Conservation (phyloP, 176 grass and related monocot genomes). For the Carex parvula region DNA sequence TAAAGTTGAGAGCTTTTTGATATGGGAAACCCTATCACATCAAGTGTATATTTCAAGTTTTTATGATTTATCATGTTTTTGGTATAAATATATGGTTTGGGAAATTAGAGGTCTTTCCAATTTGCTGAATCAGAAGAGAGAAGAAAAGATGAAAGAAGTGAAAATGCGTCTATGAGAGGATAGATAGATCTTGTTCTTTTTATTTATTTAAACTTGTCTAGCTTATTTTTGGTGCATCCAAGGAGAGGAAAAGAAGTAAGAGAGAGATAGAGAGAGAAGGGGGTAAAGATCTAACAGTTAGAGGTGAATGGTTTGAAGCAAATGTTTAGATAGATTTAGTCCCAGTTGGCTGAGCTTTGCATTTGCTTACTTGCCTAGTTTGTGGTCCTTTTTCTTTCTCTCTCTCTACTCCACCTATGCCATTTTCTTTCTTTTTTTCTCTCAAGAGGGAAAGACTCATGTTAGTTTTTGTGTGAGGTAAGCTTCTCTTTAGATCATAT, state of each 20-base stretch:
- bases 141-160: constrained; percentile 16
- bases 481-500: constrained; percentile 30
- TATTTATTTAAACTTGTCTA: constrained; percentile 19
- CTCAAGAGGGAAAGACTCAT: constrained; percentile 29
- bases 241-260: constrained; percentile 26
- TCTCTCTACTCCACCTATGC: constrained; percentile 11
- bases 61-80: constrained; percentile 21
- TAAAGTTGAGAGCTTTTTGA: background rate
- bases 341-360: constrained; percentile 30
- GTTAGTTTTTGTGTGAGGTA: constrained; percentile 34
- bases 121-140: constrained; percentile 19
- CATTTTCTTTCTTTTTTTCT: constrained; percentile 36
- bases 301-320: constrained; percentile 26
- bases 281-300: constrained; percentile 33
- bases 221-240: constrained; percentile 30
- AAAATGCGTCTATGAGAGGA: constrained; percentile 30
- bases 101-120: constrained; percentile 11
- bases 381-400: constrained; percentile 28
- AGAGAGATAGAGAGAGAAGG: constrained; percentile 21
- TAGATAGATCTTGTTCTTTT: constrained; percentile 20
- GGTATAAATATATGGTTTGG: constrained; percentile 6
- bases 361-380: constrained; percentile 28
- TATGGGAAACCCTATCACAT: constrained; percentile 15
- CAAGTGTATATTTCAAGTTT: constrained; percentile 14
- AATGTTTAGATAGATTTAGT: constrained; percentile 34